A percentile compares a stretch with the other conserved stretches of the same genome.
Evolutionary conservation across 805 yeast genomes (phyloP).

Genomic region (Kazachstania africana): DNA sequence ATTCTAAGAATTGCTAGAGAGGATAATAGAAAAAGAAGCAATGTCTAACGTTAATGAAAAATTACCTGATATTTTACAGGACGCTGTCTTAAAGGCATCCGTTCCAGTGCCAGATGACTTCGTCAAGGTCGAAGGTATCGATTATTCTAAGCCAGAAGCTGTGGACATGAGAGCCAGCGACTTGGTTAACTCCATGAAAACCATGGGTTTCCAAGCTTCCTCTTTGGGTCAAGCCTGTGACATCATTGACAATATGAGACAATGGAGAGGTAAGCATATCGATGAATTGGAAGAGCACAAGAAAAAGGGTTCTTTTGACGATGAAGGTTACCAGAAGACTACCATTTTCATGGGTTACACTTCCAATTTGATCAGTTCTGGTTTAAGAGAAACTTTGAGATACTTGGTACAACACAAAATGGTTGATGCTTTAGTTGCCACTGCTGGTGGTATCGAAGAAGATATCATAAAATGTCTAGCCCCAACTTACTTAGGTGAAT

Average conservation of each 20-base stretch:
- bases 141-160: conserved; percentile 70
- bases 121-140: conserved; percentile 75
- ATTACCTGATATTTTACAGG: conserved; percentile 67
- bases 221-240: conserved; percentile 82
- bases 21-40: too few species aligned
- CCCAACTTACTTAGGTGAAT: conserved; percentile 92
- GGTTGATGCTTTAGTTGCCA: conserved; percentile 91
- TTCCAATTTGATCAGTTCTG: conserved; percentile 89
- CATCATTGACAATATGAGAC: conserved; percentile 82
- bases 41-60: conserved; percentile 25
- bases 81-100: conserved; percentile 82
- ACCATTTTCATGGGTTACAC: conserved; percentile 95
- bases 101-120: conserved; percentile 77
- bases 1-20: too few species aligned
- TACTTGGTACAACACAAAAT: conserved; percentile 86
- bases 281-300: conserved; percentile 59
- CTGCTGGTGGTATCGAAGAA: conserved; percentile 98
- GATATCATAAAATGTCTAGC: conserved; percentile 94
- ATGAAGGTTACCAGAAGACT: conserved; percentile 64
- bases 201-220: conserved; percentile 96
- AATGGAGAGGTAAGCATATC: conserved; percentile 79
- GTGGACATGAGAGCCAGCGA: conserved; percentile 70
- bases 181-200: conserved; percentile 70
- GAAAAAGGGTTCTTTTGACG: conserved; percentile 67
- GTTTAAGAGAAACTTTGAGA: conserved; percentile 81